A percentile compares a stretch with the other conserved stretches of the same genome.
These are phyloP conservation scores for Gamsiella multidivaricata DNA, from an alignment of 192 early-diverging fungal genomes.

Conservation along the genomic window DNA sequence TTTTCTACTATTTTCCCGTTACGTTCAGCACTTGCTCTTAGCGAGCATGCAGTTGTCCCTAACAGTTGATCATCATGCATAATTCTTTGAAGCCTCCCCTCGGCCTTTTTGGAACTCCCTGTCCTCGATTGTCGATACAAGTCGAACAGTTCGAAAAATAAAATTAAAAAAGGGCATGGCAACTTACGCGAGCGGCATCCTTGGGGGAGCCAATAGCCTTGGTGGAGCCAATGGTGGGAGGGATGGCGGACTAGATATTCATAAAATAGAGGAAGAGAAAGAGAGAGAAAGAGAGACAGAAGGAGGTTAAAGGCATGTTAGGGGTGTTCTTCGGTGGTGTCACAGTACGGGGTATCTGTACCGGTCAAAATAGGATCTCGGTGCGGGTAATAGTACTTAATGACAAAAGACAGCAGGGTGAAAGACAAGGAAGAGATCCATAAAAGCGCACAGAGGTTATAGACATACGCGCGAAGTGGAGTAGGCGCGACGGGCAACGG, in stretches of 20 bases:
- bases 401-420: neutral
- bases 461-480: conserved; percentile 50
- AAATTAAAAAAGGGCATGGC: too few species aligned
- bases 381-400: too few species aligned
- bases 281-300: neutral
- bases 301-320: neutral
- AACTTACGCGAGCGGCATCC: conserved; percentile 61
- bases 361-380: too few species aligned
- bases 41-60: conserved; percentile 19
- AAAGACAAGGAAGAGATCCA: neutral
- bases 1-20: conserved; percentile 25
- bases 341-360: too few species aligned
- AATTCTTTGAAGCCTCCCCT: too few species aligned
- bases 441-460: too few species aligned
- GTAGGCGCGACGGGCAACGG: conserved; percentile 54
- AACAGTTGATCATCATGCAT: conserved; percentile 17
- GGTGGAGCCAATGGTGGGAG: conserved; percentile 79
- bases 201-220: conserved; percentile 67
- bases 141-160: neutral
- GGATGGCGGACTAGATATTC: conserved; percentile 65
- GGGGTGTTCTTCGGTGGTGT: neutral
- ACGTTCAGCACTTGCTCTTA: conserved; percentile 13
- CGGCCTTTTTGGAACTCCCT: too few species aligned
- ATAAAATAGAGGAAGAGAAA: neutral
- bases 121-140: too few species aligned